These are phyloP conservation scores for Pythium aquatile DNA, from an alignment of 352 stramenopile genomes.

Conservation along the genomic window DNA sequence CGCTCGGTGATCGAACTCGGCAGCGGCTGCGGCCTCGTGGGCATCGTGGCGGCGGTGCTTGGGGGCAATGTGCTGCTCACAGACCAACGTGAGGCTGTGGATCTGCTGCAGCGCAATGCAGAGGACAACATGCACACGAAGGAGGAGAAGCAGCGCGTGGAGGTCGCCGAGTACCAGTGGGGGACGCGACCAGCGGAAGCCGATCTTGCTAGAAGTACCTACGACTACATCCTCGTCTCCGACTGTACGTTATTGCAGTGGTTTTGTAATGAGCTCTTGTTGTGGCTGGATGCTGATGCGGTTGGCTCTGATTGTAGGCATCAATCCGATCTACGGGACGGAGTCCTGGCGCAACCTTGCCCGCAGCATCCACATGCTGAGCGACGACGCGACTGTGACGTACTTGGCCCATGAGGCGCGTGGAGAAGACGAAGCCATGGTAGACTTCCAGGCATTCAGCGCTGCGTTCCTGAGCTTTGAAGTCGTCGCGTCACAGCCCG, in stretches of 20 bases:
- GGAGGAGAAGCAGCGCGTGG: conserved; percentile 37
- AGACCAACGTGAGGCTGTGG: conserved; percentile 65
- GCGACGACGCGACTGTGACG: conserved; percentile 47
- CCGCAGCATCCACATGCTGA: conserved; percentile 62
- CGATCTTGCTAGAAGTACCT: conserved; percentile 31
- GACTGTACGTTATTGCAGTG: conserved; percentile 49
- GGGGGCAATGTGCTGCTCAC: conserved; percentile 72
- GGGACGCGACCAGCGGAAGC: conserved; percentile 30
- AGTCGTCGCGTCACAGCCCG: conserved; percentile 38
- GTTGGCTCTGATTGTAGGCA: conserved; percentile 30
- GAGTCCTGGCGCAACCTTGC: conserved; percentile 79
- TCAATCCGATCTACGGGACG: conserved; percentile 83
- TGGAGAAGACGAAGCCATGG: conserved; percentile 71
- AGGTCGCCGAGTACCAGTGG: conserved; percentile 64
- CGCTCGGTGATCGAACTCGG: conserved; percentile 69
- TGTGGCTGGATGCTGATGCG: neutral
- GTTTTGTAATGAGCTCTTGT: neutral
- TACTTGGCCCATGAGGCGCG: conserved; percentile 71
- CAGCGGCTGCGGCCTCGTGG: conserved; percentile 74
- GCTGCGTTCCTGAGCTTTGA: conserved; percentile 36
- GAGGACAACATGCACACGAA: conserved; percentile 42
- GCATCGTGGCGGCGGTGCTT: conserved; percentile 58
- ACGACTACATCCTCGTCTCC: conserved; percentile 71
- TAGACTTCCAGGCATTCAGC: conserved; percentile 61
- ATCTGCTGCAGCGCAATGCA: conserved; percentile 64